Base-by-base conservation (phyloP, 106 monocot species). In the Xerophyta viscosa region DNA sequence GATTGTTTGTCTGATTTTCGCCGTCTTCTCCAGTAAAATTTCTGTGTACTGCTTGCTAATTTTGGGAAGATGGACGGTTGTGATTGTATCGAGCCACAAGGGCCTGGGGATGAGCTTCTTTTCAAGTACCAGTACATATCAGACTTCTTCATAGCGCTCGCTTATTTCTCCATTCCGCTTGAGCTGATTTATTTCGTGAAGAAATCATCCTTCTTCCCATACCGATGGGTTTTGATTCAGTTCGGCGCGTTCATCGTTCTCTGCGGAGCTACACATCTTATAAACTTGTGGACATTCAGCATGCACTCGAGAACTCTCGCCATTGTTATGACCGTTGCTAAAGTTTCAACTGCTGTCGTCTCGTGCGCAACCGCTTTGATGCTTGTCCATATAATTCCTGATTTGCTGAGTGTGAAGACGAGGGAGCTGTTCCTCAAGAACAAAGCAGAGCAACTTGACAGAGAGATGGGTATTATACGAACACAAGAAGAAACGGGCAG, bases 41-140 rank as follows among this genome's bases (percentile, higher is more conserved):
- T n/a, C n/a, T n/a, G n/a, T n/a, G n/a, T n/a, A n/a, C n/a, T n/a
- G n/a, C n/a, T n/a, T n/a, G n/a, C n/a, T n/a, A 39, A 39, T 39
- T 10, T 39, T 12, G 39, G 39, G 6, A 39, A 8, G 39, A 96
- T 96, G 94, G 88, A 96, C 30, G 71, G 64, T 3, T 96, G 88
- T 50, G 88, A 81, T 48, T 96, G 84, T 66, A 70, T 88, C 50
- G 88, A 84, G 58, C 81, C 88, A 15, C 69, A 74, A 41, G 84
- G 72, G 74, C 72, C 75, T 26, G 73, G 75, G 30, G 81, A 80
- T 31, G 87, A 96, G 36, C 77, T 84, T 53, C 53, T 88, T 27
- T 49, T 88, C 36, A 96, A 88, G 56, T 96, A 88, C 52, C 94
- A 96, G 62, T 88, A 88, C 37, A 88, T 96, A 60, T 96, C 94